Conservation (phyloP, 257 asterid genomes). For the Nicotiana otophora region DNA sequence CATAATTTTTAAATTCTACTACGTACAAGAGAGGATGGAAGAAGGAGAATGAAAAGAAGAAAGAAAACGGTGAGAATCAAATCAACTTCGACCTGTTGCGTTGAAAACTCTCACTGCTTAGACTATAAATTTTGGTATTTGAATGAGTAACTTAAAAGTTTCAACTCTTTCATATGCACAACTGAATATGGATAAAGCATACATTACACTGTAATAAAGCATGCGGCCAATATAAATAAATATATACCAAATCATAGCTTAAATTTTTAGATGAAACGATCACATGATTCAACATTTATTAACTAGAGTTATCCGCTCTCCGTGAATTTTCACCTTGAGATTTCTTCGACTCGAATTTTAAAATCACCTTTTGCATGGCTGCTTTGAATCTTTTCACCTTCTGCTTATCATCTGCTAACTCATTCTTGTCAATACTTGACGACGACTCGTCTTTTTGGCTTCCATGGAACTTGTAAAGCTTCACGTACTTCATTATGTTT, state of each 20-base stretch:
- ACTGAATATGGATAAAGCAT: background rate
- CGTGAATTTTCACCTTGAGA: slow-evolving; percentile 5
- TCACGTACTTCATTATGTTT: slow-evolving; percentile 36
- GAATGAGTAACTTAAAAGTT: background rate
- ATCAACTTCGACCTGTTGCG: no score
- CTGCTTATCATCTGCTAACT: slow-evolving; percentile 7
- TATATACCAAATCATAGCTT: background rate
- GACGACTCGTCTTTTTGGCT: slow-evolving; percentile 21
- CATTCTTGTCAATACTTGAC: background rate
- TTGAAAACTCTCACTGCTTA: background rate
- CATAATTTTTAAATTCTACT: no score
- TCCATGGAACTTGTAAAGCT: slow-evolving; percentile 33
- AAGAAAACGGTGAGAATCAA: no score
- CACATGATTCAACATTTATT: background rate
- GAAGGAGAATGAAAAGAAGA: no score
- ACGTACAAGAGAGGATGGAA: no score
- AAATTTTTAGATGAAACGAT: background rate
- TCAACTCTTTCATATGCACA: background rate
- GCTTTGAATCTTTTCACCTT: slow-evolving; percentile 35
- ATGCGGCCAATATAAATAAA: background rate
- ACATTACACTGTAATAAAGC: background rate
- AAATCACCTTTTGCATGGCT: slow-evolving; percentile 34
- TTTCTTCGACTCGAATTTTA: slow-evolving; percentile 10
- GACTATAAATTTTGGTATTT: background rate
- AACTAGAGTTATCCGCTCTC: background rate